Evolutionary conservation across 2,329 filamentous ascomycete species (phyloP).

Genomic region (Cladophialophora chaetospira): DNA sequence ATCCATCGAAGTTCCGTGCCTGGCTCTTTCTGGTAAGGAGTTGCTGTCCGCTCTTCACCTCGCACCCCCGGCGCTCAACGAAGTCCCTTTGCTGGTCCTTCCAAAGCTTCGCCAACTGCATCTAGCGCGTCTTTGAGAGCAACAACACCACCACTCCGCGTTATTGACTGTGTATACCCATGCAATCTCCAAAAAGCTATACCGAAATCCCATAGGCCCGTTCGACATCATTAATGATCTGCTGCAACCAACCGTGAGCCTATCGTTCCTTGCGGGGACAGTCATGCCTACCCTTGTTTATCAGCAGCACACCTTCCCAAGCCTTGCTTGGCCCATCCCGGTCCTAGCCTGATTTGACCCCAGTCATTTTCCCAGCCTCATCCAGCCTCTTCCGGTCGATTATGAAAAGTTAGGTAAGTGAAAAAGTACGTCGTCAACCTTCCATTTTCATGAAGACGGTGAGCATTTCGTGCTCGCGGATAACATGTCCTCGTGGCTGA

Average conservation of each 20-base stretch:
- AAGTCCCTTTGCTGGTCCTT: not conserved
- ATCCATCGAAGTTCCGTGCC: not conserved
- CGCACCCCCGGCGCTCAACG: not conserved
- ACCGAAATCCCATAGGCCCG: not conserved
- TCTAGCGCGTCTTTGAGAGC: not conserved
- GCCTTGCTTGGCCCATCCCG: slow-evolving; percentile 11
- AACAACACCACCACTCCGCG: not conserved
- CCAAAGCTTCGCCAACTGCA: not conserved
- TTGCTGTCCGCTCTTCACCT: not conserved
- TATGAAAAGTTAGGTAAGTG: slow-evolving; percentile 1
- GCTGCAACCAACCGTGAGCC: slow-evolving; percentile 11
- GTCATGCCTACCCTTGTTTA: slow-evolving; percentile 10
- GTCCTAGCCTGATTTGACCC: not conserved
- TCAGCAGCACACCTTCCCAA: slow-evolving; percentile 9
- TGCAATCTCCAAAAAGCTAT: slow-evolving; percentile 2
- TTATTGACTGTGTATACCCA: not conserved
- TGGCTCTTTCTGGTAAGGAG: not conserved
- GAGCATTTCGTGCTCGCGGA: not conserved
- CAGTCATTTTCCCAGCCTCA: slow-evolving; percentile 17
- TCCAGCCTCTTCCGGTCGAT: slow-evolving; percentile 18
- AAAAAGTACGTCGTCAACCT: not conserved
- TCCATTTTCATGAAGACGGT: not conserved
- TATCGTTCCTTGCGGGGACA: slow-evolving; percentile 22
- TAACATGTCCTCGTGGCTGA: not conserved
- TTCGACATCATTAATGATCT: not conserved